Base-by-base conservation (phyloP, 306 rosid genomes). In the Castanea sativa region DNA sequence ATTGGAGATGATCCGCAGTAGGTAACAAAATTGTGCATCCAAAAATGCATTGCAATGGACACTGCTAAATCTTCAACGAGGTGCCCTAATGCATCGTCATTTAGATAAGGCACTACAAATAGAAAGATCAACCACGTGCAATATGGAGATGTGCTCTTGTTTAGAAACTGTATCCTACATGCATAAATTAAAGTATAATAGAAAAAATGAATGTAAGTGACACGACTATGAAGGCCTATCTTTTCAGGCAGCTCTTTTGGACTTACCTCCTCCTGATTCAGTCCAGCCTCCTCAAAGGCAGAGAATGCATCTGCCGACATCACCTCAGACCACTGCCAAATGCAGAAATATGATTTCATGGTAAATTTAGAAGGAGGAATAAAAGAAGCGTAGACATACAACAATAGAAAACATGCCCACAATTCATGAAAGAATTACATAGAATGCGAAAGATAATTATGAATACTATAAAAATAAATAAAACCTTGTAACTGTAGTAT, bases 291-390 rank as follows among this genome's bases (percentile, higher is more conserved):
- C 88, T 95, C 98, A 71, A 95, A 95, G 63, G 98, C 99, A 68
- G 99, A 95, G 87, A 92, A 95, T 75, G 99, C 99, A 91, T 95
- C 98, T 7, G 99, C 99, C 78, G 98, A 95, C 78, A 92, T 80
- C 64, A 92, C 98, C 89, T 95, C 99, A 56, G 99, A 98, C 98
- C 99, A 95, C 98, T 95, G 92, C 83, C 84, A 68, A 83, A 75
- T 10, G 59, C 21, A 86, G 35, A 88, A 78, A 85, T 74, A 79
- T 82, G 75, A 41, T 74, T 53, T 76, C 58, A 85, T 82, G 73
- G 82, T 61, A 25, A 41, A 53, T 23, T 64, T 29, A 32, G 35
- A 19, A 6, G n/a, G 52, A 55, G 55, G 30, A 2, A 45, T 10
- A 45, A 55, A 20, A 55, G 55, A 76, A 35, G 20, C 16, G 43